Evolutionary conservation across 108 stramenopile genomes (phyloP), one percentile per base, ranked within the genome.

Genomic region (Cyclotella sp.): DNA sequence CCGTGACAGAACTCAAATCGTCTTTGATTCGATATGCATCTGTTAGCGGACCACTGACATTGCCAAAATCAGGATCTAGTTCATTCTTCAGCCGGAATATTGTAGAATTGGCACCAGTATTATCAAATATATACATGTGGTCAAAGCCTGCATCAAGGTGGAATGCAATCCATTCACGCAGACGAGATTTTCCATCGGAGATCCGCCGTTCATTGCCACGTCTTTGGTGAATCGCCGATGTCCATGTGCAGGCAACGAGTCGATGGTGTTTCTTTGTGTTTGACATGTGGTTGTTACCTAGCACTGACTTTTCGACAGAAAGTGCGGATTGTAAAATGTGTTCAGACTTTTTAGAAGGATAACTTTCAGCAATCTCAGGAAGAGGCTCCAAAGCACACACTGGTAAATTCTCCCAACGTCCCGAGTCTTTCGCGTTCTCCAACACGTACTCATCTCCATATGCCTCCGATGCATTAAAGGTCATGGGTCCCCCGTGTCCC

Each of bases 181-280:
- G 46, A 0, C 84, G 84, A 19, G 72, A 51, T 51, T 79, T 82
- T 8, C 79, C 79, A 40, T 82, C 84, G 4, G 63, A 40, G 9
- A 84, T 84, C 0, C 76, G 66, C 12, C 82, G 65, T 70, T 83
- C 82, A 39, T 83, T 83, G n/a, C 95, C 89, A 26, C 92, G 85
- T 18, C 85, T 80, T 60, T 84, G 61, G 46, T 88, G 89, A 12
- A 76, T 19, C 0, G 92, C 85, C 30, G 89, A 85, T 22, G 90
- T 85, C 92, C 92, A 93, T 18, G 88, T 83, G 67, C 92, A 93
- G 10, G 81, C 87, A 15, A 93, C 90, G 14, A 93, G 71, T 16
- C 64, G 45, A 72, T 87, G 78, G 13, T 70, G 78, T 59, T 82
- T 82, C 51, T 62, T 16, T 15, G 49, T 15, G 60, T 15, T 47